phyloP scores from a whole-genome alignment of 306 rosid species.

The Begonia fuchsioides region DNA sequence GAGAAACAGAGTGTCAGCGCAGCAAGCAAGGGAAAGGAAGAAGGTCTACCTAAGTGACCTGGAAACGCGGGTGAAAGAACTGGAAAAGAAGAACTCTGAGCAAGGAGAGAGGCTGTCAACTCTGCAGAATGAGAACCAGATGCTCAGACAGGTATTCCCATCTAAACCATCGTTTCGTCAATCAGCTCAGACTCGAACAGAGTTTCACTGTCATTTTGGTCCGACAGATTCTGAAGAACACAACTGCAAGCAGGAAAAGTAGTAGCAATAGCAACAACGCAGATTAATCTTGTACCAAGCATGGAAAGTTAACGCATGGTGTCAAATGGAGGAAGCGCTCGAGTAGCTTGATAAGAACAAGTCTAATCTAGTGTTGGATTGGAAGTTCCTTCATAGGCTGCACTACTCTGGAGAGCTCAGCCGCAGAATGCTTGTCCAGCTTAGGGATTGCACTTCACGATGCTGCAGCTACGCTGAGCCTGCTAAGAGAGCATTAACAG shows the following conservation, averaged over 20 bases:
- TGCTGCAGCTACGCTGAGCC: no score
- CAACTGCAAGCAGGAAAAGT: constrained; percentile 8
- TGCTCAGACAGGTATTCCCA: constrained; percentile 76
- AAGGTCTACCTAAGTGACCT: constrained; percentile 75
- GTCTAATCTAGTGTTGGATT: no score
- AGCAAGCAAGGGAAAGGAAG: constrained; percentile 96
- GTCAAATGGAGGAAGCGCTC: no score
- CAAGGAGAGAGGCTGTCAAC: constrained; percentile 74
- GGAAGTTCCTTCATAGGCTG: no score
- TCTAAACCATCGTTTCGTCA: not conserved
- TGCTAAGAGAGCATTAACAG: no score
- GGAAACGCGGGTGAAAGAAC: constrained; percentile 59
- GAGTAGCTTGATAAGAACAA: no score
- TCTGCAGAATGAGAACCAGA: constrained; percentile 92
- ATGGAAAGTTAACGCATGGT: no score
- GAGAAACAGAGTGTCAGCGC: constrained; percentile 96
- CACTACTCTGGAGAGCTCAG: no score
- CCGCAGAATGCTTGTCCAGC: no score
- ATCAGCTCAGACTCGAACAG: not conserved
- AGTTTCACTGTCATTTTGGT: not conserved
- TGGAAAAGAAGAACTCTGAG: constrained; percentile 76
- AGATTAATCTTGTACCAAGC: not conserved
- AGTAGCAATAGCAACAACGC: not conserved
- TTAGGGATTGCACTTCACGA: no score
- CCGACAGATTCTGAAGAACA: constrained; percentile 15